A percentile compares a stretch with the other conserved stretches of the same genome.
These are phyloP conservation scores for Trichopus zeylanicus DNA, from an alignment of 116 monocot genomes.

Conservation along the genomic window DNA sequence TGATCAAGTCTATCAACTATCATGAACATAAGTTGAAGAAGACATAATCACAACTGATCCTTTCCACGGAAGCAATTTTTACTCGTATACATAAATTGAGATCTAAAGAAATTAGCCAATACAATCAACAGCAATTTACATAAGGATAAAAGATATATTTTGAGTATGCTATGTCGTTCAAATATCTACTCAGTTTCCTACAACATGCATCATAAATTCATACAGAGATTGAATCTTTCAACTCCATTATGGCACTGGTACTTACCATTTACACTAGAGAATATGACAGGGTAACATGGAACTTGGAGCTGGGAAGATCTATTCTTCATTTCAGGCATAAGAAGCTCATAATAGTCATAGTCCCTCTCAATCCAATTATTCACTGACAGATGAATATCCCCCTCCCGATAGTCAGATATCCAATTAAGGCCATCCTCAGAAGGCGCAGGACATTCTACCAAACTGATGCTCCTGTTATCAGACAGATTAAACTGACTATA, in stretches of 20 bases:
- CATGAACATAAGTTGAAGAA: background rate
- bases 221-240: background rate
- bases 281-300: conserved; percentile 96
- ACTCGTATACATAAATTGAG: background rate
- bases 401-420: conserved; percentile 97
- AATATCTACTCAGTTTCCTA: no score
- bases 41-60: background rate
- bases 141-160: background rate
- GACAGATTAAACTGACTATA: conserved; percentile 52
- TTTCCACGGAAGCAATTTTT: background rate
- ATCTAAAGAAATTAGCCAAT: background rate
- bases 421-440: conserved; percentile 83
- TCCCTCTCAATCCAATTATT: conserved; percentile 98
- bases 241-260: background rate
- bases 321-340: conserved; percentile 91
- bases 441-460: conserved; percentile 94
- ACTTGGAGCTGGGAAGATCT: conserved; percentile 96
- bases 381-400: conserved; percentile 69
- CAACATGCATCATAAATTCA: background rate
- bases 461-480: conserved; percentile 79
- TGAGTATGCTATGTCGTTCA: no score
- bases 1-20: no score
- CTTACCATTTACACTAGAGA: conserved; percentile 93
- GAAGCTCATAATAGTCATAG: conserved; percentile 95
- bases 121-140: background rate